Base-by-base conservation (phyloP, 495 filamentous ascomycete species). In the Aspergillus wentii region DNA sequence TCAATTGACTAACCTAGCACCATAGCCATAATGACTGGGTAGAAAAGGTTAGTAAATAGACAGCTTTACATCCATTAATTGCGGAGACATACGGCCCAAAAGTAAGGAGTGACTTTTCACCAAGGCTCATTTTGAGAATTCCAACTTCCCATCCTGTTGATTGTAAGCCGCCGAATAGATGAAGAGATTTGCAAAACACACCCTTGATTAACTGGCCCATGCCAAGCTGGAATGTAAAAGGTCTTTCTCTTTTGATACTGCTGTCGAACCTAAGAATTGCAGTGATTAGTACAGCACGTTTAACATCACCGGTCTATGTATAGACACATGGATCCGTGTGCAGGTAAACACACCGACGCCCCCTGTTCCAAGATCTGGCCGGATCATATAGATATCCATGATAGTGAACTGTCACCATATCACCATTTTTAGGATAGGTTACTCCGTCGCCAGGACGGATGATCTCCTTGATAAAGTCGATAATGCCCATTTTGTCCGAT, bases 341-440 rank as follows among this genome's bases (percentile, higher is more conserved):
- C 3, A 36, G 26, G 10, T 9, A 17, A 6, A 54, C 63, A 32
- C 56, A 75, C 69, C 69, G 60, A 39, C 59, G 61, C 18, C 69
- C 71, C 40, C 62, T 30, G 10, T 64, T 59, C 40, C 52, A 48
- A 1, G 52, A 42, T 52, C 72, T 62, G 22, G 52, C 56, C 30
- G 64, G 54, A 47, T 86, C 81, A 61, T 83, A 83, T 19, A 88
- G 68, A 59, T 74, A 86, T 38, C 85, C 85, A 15, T 82, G 86
- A 58, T 87, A 89, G 51, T 80, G 78, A 38, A 89, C 86, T 35
- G 71, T 78, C 42, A 89, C 82, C 13, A 47, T 71, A 51, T 88
- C 76, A 23, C 83, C 81, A 5, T 49, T 49, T 38, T 57, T 48
- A 13, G 83, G 82, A 42, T 64, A 64, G 17, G 68, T 48, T 7